These are phyloP conservation scores for Ustilaginoidea virens DNA, from an alignment of 2,329 filamentous ascomycete species.

Conservation along the genomic window DNA sequence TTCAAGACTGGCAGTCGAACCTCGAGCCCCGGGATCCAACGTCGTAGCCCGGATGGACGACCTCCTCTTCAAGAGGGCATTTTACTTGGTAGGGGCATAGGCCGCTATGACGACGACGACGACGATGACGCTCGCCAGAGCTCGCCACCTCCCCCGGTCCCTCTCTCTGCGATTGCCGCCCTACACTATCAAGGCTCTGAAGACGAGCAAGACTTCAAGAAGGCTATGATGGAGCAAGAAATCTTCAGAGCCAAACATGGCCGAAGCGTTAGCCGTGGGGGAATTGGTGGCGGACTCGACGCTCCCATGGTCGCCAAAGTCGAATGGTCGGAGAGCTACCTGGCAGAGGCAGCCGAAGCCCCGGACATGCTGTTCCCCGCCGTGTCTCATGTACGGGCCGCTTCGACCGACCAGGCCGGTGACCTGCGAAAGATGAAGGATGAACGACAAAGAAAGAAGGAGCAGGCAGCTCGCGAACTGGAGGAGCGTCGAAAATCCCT, in stretches of 20 bases:
- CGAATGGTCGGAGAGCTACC: slow-evolving; percentile 25
- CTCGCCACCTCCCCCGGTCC: slow-evolving; percentile 70
- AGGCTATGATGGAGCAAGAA: slow-evolving; percentile 37
- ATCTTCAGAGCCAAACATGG: slow-evolving; percentile 39
- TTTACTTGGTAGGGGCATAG: slow-evolving; percentile 46
- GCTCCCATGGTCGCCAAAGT: slow-evolving; percentile 19
- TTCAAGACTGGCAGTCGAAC: slow-evolving; percentile 27
- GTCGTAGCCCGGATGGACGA: slow-evolving; percentile 29
- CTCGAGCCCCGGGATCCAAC: slow-evolving; percentile 32
- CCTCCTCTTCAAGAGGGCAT: slow-evolving; percentile 27
- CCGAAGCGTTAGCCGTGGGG: slow-evolving; percentile 31
- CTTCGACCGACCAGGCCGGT: slow-evolving; percentile 32
- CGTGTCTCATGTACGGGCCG: slow-evolving; percentile 15
- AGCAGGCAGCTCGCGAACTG: slow-evolving; percentile 67
- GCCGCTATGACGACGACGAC: slow-evolving; percentile 39
- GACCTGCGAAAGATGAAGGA: slow-evolving; percentile 41
- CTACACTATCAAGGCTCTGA: slow-evolving; percentile 31
- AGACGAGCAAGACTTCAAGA: slow-evolving; percentile 48
- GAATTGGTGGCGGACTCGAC: slow-evolving; percentile 5
- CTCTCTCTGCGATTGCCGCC: slow-evolving; percentile 42
- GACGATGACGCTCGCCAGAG: slow-evolving; percentile 42
- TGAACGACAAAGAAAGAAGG: slow-evolving; percentile 52
- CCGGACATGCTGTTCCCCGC: slow-evolving; percentile 17
- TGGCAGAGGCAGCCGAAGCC: slow-evolving; percentile 16
- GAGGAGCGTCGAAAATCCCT: slow-evolving; percentile 78